Evolutionary conservation across 2,329 filamentous ascomycete genomes (phyloP).

Genomic region (Beauveria scarabaeidicola): DNA sequence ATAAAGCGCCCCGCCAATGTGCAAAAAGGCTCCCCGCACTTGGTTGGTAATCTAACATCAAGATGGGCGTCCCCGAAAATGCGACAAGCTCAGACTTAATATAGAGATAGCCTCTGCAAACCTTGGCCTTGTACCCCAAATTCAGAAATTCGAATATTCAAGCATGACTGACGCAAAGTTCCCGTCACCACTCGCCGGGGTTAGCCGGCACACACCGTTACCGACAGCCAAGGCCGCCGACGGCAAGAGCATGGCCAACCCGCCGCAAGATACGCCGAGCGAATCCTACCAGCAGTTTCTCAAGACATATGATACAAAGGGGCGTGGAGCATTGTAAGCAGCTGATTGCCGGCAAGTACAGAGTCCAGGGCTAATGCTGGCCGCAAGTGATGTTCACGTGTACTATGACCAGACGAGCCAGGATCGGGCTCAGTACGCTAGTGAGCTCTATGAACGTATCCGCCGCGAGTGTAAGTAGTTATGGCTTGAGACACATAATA

Average conservation of each 20-base stretch:
- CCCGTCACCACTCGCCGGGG: slow-evolving; percentile 49
- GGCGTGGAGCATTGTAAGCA: slow-evolving; percentile 61
- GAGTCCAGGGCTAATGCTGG: background rate
- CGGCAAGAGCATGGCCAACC: slow-evolving; percentile 70
- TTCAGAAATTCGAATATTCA: background rate
- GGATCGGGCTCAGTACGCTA: slow-evolving; percentile 58
- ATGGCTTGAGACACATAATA: no score
- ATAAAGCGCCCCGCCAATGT: background rate
- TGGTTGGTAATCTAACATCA: slow-evolving; percentile 5
- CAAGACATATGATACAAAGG: slow-evolving; percentile 56
- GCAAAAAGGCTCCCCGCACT: background rate
- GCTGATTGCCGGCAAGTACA: slow-evolving; percentile 11
- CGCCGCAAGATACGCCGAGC: slow-evolving; percentile 50
- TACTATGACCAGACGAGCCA: slow-evolving; percentile 65
- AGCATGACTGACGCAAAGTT: background rate
- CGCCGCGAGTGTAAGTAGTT: slow-evolving; percentile 62
- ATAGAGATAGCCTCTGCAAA: background rate
- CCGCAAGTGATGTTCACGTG: slow-evolving; percentile 64
- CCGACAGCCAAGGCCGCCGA: slow-evolving; percentile 55
- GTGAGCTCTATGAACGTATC: slow-evolving; percentile 68
- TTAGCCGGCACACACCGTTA: slow-evolving; percentile 46
- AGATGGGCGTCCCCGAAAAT: background rate
- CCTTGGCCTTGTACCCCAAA: background rate
- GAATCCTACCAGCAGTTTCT: slow-evolving; percentile 62
- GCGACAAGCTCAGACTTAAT: background rate